Conservation (phyloP, 495 filamentous ascomycete species). For the Tuber aestivum region DNA sequence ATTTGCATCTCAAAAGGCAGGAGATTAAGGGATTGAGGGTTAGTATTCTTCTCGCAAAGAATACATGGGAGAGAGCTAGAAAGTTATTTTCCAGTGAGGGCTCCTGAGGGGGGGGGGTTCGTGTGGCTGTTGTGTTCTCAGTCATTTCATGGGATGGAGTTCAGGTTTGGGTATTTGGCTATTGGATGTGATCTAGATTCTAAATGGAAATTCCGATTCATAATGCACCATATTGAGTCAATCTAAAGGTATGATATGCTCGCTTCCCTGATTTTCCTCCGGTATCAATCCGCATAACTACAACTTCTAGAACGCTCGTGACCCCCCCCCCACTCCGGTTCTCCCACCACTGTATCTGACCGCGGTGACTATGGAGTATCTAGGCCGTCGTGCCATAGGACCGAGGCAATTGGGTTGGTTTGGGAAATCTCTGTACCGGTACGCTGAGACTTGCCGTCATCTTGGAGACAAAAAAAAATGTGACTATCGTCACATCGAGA, state of each 20-base stretch:
- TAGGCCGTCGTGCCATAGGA: no score
- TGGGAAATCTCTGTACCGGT: no score
- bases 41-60: not conserved
- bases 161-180: not conserved
- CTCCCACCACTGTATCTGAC: no score
- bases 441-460: no score
- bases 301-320: no score
- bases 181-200: not conserved
- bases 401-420: no score
- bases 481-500: no score
- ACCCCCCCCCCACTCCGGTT: no score
- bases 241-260: no score
- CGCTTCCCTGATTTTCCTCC: not conserved
- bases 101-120: not conserved
- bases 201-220: not conserved
- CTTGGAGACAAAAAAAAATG: no score
- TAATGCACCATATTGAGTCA: not conserved
- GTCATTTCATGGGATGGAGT: not conserved
- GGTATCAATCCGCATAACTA: no score
- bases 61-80: not conserved
- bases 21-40: not conserved
- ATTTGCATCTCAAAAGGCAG: not conserved
- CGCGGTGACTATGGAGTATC: no score
- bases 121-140: not conserved
- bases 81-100: not conserved